Percentiles rank a stretch among this genome's conserved stretches.
These are phyloP conservation scores for Ottelia alismoides DNA, from an alignment of 106 monocot species.

Conservation along the genomic window DNA sequence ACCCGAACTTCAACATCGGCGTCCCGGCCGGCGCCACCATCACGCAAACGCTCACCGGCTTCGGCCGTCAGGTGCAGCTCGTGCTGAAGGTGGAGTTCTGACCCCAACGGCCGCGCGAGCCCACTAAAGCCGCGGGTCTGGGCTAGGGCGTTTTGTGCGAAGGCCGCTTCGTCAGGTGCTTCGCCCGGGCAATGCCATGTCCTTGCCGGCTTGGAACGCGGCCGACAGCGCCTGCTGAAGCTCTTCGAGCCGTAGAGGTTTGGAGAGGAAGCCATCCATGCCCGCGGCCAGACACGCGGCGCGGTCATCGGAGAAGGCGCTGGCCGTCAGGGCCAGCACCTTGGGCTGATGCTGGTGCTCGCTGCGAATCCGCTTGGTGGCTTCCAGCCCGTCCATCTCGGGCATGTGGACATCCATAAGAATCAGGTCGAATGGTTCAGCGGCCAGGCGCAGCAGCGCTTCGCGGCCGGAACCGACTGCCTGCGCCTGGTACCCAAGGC, in stretches of 20 bases:
- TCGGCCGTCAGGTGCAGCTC: too few species aligned
- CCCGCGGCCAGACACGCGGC: background rate
- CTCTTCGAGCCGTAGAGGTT: background rate
- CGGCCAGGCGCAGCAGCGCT: background rate
- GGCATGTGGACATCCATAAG: background rate
- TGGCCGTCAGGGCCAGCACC: background rate
- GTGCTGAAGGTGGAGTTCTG: too few species aligned
- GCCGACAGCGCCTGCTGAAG: too few species aligned
- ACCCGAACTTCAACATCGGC: too few species aligned
- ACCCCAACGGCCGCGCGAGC: too few species aligned
- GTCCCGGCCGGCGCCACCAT: too few species aligned
- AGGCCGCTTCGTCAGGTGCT: too few species aligned
- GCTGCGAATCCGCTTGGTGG: background rate
- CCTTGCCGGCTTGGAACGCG: too few species aligned
- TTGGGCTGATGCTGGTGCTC: background rate
- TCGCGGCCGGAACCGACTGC: background rate
- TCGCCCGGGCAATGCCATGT: too few species aligned
- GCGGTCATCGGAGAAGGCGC: background rate
- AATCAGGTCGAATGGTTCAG: background rate
- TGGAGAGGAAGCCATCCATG: background rate
- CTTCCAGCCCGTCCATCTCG: background rate
- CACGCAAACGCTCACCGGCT: too few species aligned
- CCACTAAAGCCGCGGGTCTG: too few species aligned
- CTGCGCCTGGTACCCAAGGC: background rate
- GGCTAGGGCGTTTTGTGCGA: too few species aligned